Evolutionary conservation across 768 basidiomycete genomes (phyloP).

Genomic region (Russula compacta): DNA sequence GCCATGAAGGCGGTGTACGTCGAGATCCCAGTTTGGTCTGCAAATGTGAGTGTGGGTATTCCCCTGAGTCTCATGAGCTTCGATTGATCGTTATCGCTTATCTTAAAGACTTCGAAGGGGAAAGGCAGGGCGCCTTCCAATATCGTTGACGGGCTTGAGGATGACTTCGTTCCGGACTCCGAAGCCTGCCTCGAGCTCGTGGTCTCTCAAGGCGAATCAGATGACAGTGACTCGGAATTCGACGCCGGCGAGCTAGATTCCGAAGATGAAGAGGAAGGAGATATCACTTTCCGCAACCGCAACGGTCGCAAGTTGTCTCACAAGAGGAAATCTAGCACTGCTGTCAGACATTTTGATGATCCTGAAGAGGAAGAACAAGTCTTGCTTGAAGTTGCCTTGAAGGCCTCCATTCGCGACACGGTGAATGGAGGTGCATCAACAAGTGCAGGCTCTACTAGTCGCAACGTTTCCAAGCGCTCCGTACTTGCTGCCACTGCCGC

Average conservation of each 20-base stretch:
- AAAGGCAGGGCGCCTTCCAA: slow-evolving; percentile 11
- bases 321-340: not conserved
- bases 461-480: slow-evolving; percentile 33
- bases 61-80: not conserved
- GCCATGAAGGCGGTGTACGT: slow-evolving; percentile 19
- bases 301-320: not conserved
- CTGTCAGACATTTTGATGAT: slow-evolving; percentile 3
- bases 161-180: slow-evolving; percentile 42
- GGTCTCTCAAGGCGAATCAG: slow-evolving; percentile 14
- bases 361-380: slow-evolving; percentile 26
- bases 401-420: slow-evolving; percentile 35
- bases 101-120: slow-evolving; percentile 9
- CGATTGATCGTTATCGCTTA: slow-evolving; percentile 11
- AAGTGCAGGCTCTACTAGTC: slow-evolving; percentile 26
- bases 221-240: slow-evolving; percentile 20
- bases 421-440: slow-evolving; percentile 24
- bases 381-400: slow-evolving; percentile 51
- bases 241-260: slow-evolving; percentile 48
- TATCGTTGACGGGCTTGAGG: not conserved
- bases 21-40: slow-evolving; percentile 18
- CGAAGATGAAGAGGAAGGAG: slow-evolving; percentile 26
- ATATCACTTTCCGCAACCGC: not conserved
- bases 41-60: slow-evolving; percentile 18
- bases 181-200: slow-evolving; percentile 29
- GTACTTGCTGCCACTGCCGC: slow-evolving; percentile 40